Evolutionary conservation across 1,139 yeast genomes (phyloP), one percentile per base, ranked within the genome.

Genomic region (Dujonia santamariae): DNA sequence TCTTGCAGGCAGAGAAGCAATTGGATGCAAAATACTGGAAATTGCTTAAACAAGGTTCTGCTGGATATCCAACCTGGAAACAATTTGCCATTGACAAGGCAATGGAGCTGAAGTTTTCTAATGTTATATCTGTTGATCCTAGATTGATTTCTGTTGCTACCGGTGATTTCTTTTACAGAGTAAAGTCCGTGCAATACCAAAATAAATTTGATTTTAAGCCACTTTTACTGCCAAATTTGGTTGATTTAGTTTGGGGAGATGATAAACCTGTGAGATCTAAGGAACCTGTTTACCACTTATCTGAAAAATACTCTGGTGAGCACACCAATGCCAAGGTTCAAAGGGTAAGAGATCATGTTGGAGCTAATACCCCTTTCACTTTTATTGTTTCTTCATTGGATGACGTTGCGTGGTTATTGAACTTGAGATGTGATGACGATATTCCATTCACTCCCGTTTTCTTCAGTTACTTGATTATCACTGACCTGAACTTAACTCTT

Each of bases 371-470:
- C 9, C 25, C 7, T 18, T 19, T 55, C 0, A 46, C 62, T 3
- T 50, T 67, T 34, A 46, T 75, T 4, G 54, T 72, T 3, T 60
- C 69, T 8, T 69, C 72, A 14, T 52, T 75, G 20, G 80, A 75
- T 48, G 78, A 75, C 34, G 56, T 75, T 35, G 79, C 80, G 1
- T 75, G 80, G 80, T 50, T 75, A 28, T 61, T 75, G 35, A 75
- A 75, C 41, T 51, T 75, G 33, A 56, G 81, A 33, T 54, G 69
- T 14, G 74, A 68, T 36, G 47, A 56, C 13, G 73, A 70, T 37
- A 59, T 69, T 25, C 70, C 71, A 2, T 75, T 58, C 45, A 61
- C 67, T 36, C 80, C 81, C 0, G 73, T 72, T 0, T 75, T 76
- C 42, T 75, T 71, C 45, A 52, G 72, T 5, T 75, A 74, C 44